Conservation (phyloP, 768 basidiomycete species). For the Strobilomyces confusus region DNA sequence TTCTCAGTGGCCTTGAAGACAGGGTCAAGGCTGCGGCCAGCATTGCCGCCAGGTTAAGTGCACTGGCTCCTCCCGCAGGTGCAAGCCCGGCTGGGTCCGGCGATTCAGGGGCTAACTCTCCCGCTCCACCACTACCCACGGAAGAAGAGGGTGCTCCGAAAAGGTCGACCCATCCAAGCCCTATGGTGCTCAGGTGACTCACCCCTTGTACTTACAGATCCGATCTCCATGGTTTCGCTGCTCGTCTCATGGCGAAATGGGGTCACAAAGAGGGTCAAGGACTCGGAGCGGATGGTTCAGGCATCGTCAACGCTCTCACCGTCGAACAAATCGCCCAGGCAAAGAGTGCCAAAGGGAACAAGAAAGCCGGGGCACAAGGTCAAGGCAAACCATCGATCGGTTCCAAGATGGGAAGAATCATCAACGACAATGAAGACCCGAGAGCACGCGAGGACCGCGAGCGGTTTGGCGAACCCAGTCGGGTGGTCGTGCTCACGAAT, state of each 20-base stretch:
- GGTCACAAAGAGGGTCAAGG: constrained; percentile 94
- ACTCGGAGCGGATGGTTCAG: constrained; percentile 76
- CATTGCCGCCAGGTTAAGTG: constrained; percentile 71
- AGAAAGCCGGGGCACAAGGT: constrained; percentile 34
- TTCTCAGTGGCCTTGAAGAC: constrained; percentile 51
- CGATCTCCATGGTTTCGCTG: constrained; percentile 74
- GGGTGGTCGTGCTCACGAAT: constrained; percentile 86
- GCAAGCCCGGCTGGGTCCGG: constrained; percentile 24
- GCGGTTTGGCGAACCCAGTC: constrained; percentile 84
- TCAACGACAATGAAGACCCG: constrained; percentile 86
- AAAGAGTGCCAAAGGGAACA: constrained; percentile 36
- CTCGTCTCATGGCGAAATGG: constrained; percentile 92
- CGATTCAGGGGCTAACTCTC: constrained; percentile 22
- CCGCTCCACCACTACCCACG: constrained; percentile 26
- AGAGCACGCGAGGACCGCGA: constrained; percentile 72
- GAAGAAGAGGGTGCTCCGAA: constrained; percentile 29
- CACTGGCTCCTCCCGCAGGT: constrained; percentile 40
- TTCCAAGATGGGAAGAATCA: constrained; percentile 81
- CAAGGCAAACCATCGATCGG: constrained; percentile 40
- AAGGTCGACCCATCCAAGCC: constrained; percentile 7
- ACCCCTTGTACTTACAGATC: constrained; percentile 31
- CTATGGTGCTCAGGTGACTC: neutral
- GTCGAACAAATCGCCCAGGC: constrained; percentile 59
- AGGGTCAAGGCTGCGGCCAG: constrained; percentile 74
- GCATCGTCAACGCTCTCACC: constrained; percentile 84